phyloP scores from a whole-genome alignment of 306 rosid species.

The Corylus americana region DNA sequence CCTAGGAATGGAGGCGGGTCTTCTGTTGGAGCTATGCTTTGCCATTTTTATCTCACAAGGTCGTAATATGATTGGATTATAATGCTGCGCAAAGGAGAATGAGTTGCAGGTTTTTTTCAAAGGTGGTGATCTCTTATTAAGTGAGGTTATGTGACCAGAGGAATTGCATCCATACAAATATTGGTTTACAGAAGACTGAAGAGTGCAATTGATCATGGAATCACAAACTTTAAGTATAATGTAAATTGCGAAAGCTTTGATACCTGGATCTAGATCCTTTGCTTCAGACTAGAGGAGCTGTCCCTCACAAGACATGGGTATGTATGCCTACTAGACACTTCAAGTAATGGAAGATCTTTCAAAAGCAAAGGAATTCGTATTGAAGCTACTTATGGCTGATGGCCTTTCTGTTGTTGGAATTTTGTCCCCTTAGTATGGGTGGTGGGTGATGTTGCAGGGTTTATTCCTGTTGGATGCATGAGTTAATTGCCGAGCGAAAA shows the following conservation, averaged over 20 bases:
- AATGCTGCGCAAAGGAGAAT: no score
- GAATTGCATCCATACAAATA: not conserved
- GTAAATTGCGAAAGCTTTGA: no score
- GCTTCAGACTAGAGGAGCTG: not conserved
- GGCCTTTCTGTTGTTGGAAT: not conserved
- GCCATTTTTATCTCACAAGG: no score
- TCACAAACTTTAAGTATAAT: not conserved
- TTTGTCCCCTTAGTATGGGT: not conserved
- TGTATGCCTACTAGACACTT: not conserved
- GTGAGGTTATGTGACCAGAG: no score
- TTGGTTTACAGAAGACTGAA: not conserved
- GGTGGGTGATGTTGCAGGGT: not conserved
- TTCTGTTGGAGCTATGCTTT: no score
- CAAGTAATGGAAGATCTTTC: not conserved
- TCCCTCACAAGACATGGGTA: not conserved
- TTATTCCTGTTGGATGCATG: not conserved
- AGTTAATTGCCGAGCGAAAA: not conserved
- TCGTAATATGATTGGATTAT: no score
- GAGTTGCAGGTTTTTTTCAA: no score
- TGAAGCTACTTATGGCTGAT: not conserved
- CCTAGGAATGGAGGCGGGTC: no score
- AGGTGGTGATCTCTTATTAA: no score
- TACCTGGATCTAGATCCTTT: no score
- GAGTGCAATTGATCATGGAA: not conserved
- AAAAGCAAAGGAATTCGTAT: not conserved